Evolutionary conservation across 2,329 filamentous ascomycete genomes (phyloP).

Genomic region (Daldinia eschscholtzii): DNA sequence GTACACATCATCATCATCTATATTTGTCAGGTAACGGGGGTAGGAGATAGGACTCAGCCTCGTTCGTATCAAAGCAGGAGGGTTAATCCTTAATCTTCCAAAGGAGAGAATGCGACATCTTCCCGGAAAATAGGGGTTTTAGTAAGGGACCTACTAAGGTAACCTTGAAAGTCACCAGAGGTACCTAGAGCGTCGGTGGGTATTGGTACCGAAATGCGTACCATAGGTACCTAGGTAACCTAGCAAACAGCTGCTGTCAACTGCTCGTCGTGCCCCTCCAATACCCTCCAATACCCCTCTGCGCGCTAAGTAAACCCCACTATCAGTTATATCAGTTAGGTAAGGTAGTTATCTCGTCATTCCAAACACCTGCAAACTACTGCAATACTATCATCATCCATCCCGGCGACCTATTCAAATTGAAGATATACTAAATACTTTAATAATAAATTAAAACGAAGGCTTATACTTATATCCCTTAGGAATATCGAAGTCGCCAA

Average conservation of each 20-base stretch:
- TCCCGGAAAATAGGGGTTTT: neutral
- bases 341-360: neutral
- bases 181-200: neutral
- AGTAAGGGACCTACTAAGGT: too few species aligned
- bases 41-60: neutral
- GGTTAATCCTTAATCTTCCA: neutral
- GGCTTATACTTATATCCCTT: neutral
- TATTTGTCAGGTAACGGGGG: neutral
- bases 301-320: constrained; percentile 19
- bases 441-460: neutral
- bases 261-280: constrained; percentile 44
- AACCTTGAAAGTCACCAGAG: neutral
- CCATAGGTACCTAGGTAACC: neutral
- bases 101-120: neutral
- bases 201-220: neutral
- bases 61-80: neutral
- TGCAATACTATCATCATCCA: neutral
- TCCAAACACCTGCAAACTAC: neutral
- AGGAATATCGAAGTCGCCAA: neutral
- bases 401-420: neutral
- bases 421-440: neutral
- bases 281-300: constrained; percentile 15
- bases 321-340: too few species aligned
- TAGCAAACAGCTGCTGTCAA: constrained; percentile 37
- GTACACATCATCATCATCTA: constrained; percentile 13